Conservation (phyloP, 306 rosid species). For the Rosa lucieae region DNA sequence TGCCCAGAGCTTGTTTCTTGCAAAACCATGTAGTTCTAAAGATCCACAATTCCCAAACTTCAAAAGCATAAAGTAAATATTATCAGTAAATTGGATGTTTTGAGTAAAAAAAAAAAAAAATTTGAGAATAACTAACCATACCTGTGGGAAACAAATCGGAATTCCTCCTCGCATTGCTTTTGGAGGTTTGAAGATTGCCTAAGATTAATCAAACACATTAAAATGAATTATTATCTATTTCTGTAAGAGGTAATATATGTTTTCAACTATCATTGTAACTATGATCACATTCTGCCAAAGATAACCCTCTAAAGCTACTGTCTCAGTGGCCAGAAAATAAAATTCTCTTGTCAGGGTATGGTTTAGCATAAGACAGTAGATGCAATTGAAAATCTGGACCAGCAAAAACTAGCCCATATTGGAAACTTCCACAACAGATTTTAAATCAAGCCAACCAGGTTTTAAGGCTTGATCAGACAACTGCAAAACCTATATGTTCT, state of each 20-base stretch:
- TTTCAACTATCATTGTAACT: neutral
- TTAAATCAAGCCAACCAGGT: neutral
- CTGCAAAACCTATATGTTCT: neutral
- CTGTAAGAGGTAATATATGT: slow-evolving; percentile 23
- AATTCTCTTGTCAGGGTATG: neutral
- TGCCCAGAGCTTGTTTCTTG: slow-evolving; percentile 81
- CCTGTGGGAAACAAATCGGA: slow-evolving; percentile 93
- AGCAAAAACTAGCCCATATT: neutral
- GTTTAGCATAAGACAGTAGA: neutral
- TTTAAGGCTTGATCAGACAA: neutral
- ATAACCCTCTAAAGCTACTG: neutral
- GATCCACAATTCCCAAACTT: slow-evolving; percentile 92
- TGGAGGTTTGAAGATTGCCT: slow-evolving; percentile 71
- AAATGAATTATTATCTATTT: slow-evolving; percentile 9
- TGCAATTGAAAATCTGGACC: neutral
- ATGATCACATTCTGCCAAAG: neutral
- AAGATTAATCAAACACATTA: slow-evolving; percentile 21
- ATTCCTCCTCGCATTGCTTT: slow-evolving; percentile 91
- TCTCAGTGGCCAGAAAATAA: neutral
- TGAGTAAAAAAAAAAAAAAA: neutral
- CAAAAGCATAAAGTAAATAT: slow-evolving; percentile 23
- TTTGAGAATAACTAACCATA: slow-evolving; percentile 21
- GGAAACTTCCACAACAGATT: neutral
- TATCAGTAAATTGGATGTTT: slow-evolving; percentile 9
- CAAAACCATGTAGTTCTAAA: slow-evolving; percentile 85